A percentile compares a stretch with the other conserved stretches of the same genome.
These are phyloP conservation scores for Phytophthora syringae DNA, from an alignment of 352 stramenopile species.

Conservation along the genomic window DNA sequence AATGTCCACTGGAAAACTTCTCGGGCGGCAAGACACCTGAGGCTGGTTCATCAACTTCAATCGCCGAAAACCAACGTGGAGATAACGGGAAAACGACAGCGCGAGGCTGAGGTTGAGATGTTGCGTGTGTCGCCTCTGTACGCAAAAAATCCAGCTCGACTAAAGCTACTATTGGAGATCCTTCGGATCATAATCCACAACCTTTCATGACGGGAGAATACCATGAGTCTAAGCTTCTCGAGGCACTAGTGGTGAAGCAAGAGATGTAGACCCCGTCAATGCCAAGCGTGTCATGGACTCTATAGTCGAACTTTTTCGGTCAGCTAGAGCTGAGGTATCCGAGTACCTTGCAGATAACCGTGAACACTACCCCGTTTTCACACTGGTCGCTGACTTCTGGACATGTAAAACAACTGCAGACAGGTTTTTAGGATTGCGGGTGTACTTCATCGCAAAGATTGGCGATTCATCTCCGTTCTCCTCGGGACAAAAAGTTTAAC, in stretches of 20 bases:
- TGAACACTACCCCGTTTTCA: conserved; percentile 15
- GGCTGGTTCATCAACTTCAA: not conserved
- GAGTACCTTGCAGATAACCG: conserved; percentile 8
- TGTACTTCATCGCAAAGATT: conserved; percentile 32
- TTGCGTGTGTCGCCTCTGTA: conserved; percentile 3
- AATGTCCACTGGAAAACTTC: conserved; percentile 12
- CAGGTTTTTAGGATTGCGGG: conserved; percentile 24
- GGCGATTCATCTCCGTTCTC: not conserved
- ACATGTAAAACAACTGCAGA: conserved; percentile 5
- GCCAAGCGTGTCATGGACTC: conserved; percentile 3
- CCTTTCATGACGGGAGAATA: conserved; percentile 11
- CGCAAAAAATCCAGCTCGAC: not conserved
- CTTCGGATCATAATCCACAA: conserved; percentile 15
- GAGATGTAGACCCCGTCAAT: conserved; percentile 8
- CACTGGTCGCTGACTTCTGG: conserved; percentile 27
- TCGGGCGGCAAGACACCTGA: not conserved
- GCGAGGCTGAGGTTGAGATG: conserved; percentile 11
- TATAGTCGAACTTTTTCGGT: conserved; percentile 11
- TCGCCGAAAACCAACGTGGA: conserved; percentile 10
- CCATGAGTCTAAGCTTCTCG: conserved; percentile 8
- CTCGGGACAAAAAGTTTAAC: conserved; percentile 15
- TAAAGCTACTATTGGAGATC: conserved; percentile 14
- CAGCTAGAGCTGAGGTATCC: conserved; percentile 1
- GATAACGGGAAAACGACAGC: conserved; percentile 11
- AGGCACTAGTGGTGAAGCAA: conserved; percentile 8